Percentiles rank a stretch among this genome's conserved stretches.
phyloP scores from a whole-genome alignment of 2,329 filamentous ascomycete genomes.

The Sporothrix brunneoviolacea region DNA sequence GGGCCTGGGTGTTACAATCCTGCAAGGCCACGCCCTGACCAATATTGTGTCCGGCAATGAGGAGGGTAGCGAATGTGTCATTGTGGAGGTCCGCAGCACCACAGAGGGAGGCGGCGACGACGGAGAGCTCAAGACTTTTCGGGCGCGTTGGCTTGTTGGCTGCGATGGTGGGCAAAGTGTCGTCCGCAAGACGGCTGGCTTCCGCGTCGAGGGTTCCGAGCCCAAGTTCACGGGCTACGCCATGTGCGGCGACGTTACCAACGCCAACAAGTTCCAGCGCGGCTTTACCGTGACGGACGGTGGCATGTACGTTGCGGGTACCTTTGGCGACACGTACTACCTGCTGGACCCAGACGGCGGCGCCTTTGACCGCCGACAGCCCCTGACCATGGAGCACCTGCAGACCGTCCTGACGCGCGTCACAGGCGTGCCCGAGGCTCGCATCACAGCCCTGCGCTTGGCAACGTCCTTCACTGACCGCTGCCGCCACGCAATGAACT shows the following conservation, averaged over 20 bases:
- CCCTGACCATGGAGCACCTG: conserved; percentile 18
- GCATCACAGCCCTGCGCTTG: conserved; percentile 22
- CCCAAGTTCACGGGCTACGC: conserved; percentile 31
- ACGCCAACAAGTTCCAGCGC: conserved; percentile 33
- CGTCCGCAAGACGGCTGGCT: conserved; percentile 31
- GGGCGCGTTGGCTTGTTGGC: conserved; percentile 32
- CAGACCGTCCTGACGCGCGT: conserved; percentile 20
- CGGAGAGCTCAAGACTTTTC: conserved; percentile 16
- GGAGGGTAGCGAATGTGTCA: conserved; percentile 20
- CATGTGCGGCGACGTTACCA: conserved; percentile 28
- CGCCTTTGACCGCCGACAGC: conserved; percentile 15
- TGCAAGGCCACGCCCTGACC: conserved; percentile 17
- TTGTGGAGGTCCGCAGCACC: conserved; percentile 21
- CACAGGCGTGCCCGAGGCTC: conserved; percentile 20
- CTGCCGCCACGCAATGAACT: conserved; percentile 25
- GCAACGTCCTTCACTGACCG: conserved; percentile 23
- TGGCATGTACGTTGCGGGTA: conserved; percentile 23
- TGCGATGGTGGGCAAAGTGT: conserved; percentile 36
- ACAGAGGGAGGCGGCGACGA: too few species aligned
- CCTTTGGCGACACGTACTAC: conserved; percentile 1
- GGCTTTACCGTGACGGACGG: conserved; percentile 38
- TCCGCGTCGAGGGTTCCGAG: conserved; percentile 31
- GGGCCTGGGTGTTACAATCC: conserved; percentile 24
- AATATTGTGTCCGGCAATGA: conserved; percentile 20
- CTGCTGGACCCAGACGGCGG: conserved; percentile 21